Base-by-base conservation (phyloP, 2,329 filamentous ascomycete species). In the Clonostachys sp. region DNA sequence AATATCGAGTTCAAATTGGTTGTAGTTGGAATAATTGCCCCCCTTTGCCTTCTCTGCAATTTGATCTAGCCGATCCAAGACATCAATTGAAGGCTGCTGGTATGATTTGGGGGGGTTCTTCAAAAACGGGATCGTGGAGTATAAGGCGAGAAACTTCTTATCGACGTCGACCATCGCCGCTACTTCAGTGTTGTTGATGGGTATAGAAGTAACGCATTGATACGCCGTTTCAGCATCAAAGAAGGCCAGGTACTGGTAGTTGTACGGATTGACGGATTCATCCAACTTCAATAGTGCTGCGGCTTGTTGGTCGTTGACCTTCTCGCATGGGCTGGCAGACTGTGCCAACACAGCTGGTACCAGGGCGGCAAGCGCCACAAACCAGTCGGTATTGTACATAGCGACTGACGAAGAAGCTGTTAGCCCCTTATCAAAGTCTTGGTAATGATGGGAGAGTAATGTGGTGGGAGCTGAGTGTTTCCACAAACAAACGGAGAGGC, bases 1-100 rank as follows among this genome's bases (percentile, higher is more conserved):
- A 3, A 88, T 66, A 30, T 78, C 77, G 8, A 65, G 51, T 54
- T 81, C 74, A 52, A 81, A 80, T 8, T 75, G 71, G 56, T 75
- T 80, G 54, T 83, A 78, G 57, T 70, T 77, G 5, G 62, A 57
- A 54, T 75, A 83, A 4, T 61, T 60, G 16, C 69, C 67, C 4
- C 57, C 59, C 18, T 58, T 51, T 5, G 72, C 68, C 14, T 71
- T 77, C 6, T 60, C 50, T 40, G 65, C 62, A 44, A 83, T 74
- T 10, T 61, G 58, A 45, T 73, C 66, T 6, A 82, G 60, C 1
- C 63, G 66, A 7, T 55, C 70, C 24, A 74, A 54, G 12, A 81
- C 63, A 50, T 83, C 78, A 30, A 71, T 63, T 2, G 67, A 57
- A 1, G 75, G 70, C 45, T 77, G 69, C 47, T 65, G 64, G 58